Conservation (phyloP, 2,329 filamentous ascomycete species). For the Xylaria multiplex region DNA sequence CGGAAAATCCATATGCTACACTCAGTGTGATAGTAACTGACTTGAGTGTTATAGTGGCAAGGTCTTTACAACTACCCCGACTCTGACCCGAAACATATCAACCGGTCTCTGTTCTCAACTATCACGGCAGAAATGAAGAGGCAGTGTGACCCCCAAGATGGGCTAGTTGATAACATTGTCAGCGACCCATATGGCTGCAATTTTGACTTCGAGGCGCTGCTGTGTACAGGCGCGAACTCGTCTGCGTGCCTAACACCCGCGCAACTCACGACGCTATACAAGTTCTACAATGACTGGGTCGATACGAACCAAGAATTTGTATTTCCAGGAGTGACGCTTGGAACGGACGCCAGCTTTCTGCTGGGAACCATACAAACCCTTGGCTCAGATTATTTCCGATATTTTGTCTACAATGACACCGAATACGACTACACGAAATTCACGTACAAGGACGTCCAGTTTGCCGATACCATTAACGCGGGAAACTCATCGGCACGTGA, state of each 20-base stretch:
- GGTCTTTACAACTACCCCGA: slow-evolving; percentile 57
- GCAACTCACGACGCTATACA: slow-evolving; percentile 52
- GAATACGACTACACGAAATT: slow-evolving; percentile 46
- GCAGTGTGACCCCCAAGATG: slow-evolving; percentile 58
- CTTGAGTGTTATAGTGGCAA: slow-evolving; percentile 42
- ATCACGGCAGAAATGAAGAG: slow-evolving; percentile 55
- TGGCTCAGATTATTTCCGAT: slow-evolving; percentile 40
- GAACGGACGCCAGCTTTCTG: slow-evolving; percentile 39
- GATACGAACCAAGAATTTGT: slow-evolving; percentile 44
- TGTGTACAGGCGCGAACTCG: slow-evolving; percentile 46
- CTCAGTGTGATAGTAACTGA: background rate
- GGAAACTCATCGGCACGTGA: slow-evolving; percentile 42
- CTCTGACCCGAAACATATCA: slow-evolving; percentile 55
- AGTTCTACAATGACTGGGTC: slow-evolving; percentile 47
- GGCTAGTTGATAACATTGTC: slow-evolving; percentile 55
- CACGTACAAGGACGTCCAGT: slow-evolving; percentile 43
- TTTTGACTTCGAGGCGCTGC: slow-evolving; percentile 51
- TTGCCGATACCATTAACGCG: slow-evolving; percentile 45
- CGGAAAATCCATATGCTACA: no score
- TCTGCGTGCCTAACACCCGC: slow-evolving; percentile 52
- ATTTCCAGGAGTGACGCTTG: slow-evolving; percentile 44
- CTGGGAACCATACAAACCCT: slow-evolving; percentile 35
- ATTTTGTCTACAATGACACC: slow-evolving; percentile 45
- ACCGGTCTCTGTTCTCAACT: slow-evolving; percentile 51
- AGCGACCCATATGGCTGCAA: slow-evolving; percentile 54